These are phyloP conservation scores for Pulveroboletus ravenelii DNA, from an alignment of 768 basidiomycete species.

Conservation along the genomic window DNA sequence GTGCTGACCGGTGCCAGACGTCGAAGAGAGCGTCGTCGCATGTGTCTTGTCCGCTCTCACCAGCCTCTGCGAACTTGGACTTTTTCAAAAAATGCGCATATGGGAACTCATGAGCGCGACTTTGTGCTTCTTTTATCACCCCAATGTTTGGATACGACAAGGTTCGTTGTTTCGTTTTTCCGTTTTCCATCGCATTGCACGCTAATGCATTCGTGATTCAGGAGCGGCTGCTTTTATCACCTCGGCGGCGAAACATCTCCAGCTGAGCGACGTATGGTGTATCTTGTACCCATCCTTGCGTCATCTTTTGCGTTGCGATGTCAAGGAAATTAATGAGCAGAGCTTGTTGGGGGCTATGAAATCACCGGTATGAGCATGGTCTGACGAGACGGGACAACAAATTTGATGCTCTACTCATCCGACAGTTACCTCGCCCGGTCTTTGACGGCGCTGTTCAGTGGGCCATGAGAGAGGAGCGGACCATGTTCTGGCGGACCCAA, in stretches of 20 bases:
- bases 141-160: constrained; percentile 94
- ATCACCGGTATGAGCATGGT: constrained; percentile 55
- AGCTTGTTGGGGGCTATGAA: constrained; percentile 75
- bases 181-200: neutral
- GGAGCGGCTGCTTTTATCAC: constrained; percentile 87
- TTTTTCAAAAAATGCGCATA: constrained; percentile 92
- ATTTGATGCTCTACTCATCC: neutral
- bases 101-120: constrained; percentile 94
- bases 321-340: constrained; percentile 67
- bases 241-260: constrained; percentile 77
- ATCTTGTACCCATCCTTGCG: constrained; percentile 90
- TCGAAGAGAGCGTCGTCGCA: constrained; percentile 91
- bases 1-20: constrained; percentile 50
- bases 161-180: constrained; percentile 39
- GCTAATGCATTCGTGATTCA: constrained; percentile 27
- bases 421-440: constrained; percentile 59
- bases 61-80: constrained; percentile 81
- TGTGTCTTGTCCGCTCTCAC: constrained; percentile 85
- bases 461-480: constrained; percentile 81
- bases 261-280: constrained; percentile 91
- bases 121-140: constrained; percentile 89
- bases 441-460: constrained; percentile 84
- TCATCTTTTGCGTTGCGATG: constrained; percentile 80
- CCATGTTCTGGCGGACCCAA: constrained; percentile 70
- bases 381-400: neutral